Conservation (phyloP, 1,139 yeast genomes). For the Suhomyces bolitotheri region DNA sequence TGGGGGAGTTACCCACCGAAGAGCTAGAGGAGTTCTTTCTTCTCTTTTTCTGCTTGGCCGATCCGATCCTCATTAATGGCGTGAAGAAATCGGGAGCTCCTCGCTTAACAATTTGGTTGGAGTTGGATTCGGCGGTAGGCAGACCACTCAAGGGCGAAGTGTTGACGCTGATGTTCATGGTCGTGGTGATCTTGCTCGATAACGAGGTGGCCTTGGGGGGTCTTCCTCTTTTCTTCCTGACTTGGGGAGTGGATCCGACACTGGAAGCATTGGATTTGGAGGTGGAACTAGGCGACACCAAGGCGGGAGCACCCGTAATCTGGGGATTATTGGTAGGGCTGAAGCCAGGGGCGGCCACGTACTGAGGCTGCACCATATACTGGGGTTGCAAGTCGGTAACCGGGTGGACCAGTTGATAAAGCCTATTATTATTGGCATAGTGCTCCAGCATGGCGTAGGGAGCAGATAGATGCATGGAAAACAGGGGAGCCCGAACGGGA, state of each 20-base stretch:
- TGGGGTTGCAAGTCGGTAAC: conserved; percentile 1
- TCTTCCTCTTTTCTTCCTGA: conserved; percentile 47
- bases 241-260: conserved; percentile 21
- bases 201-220: conserved; percentile 50
- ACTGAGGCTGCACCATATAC: background rate
- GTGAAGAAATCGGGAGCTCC: conserved; percentile 51
- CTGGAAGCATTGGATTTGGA: conserved; percentile 2
- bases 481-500: too few species aligned
- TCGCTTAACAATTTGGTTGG: conserved; percentile 35
- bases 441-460: conserved; percentile 10
- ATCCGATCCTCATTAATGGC: conserved; percentile 50
- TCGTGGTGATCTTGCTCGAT: conserved; percentile 41
- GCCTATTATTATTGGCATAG: conserved; percentile 3
- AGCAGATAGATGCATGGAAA: conserved; percentile 1
- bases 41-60: conserved; percentile 18
- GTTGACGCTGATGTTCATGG: conserved; percentile 46
- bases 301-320: conserved; percentile 1
- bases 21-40: conserved; percentile 13
- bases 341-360: background rate
- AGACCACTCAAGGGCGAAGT: conserved; percentile 26
- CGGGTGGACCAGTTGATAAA: conserved; percentile 1
- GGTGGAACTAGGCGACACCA: conserved; percentile 4
- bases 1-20: conserved; percentile 11
- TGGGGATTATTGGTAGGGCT: background rate
- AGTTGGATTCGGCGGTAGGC: conserved; percentile 37